Evolutionary conservation across 1,139 yeast species (phyloP), one percentile per base, ranked within the genome.

Genomic region (Saccharomyces hybrid): DNA sequence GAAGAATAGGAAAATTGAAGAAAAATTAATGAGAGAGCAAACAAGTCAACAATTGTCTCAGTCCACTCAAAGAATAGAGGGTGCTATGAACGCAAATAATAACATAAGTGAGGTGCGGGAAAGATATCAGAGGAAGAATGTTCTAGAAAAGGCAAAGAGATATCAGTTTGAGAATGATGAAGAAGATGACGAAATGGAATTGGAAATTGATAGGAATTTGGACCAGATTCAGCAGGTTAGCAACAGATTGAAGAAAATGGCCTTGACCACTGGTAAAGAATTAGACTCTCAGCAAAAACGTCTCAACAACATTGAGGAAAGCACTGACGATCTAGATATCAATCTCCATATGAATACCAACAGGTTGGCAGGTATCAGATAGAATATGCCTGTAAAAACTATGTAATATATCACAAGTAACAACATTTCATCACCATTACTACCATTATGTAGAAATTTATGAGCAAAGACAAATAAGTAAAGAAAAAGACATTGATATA

Each of bases 1-100:
- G 59, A 82, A 86, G 63, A 73, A 78, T n/a, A 82, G 85, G 51
- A 81, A 87, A 62, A 77, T 81, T 34, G 81, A 79, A 63, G 91
- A 85, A 60, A 81, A 81, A 65, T 26, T 65, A 26, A 66, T 69
- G 59, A 67, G 65, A 56, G 82, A 80, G 58, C 70, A 71, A 48
- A 76, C 78, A 52, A 74, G 79, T 49, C 68, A 71, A 46, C 71
- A 67, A 27, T 73, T 79, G 38, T 72, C 73, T 46, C 74, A 74
- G 48, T 75, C 83, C 7, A 79, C 80, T 47, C 76, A 75, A 55
- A 76, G 86, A 46, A 77, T 81, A 42, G 76, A 75, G 49, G 73
- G 73, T 14, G 72, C 74, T 46, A 62, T 63, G 67, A 66, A 56
- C 48, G 59, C 50, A 56, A 73, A 58, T 67, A 71, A 54, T 62